Conservation (phyloP, 164 flowering plant genomes). For the Buxus sempervirens region DNA sequence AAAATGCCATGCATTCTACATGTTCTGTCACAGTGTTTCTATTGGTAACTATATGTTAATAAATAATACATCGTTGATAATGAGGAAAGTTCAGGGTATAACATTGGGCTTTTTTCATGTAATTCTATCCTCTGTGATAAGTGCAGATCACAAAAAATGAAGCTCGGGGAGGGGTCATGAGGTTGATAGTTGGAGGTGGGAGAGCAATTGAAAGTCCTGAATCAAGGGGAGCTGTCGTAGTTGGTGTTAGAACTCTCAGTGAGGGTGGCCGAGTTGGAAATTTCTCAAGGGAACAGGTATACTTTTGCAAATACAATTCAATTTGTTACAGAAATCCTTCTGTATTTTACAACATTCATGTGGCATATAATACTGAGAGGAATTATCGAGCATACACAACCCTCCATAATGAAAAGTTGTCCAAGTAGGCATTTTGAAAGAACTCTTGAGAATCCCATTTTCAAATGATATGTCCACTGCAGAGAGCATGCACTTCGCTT, state of each 20-base stretch:
- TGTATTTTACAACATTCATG: too few relatives aligned
- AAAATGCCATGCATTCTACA: too few relatives aligned
- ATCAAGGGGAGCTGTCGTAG: slow-evolving; percentile 82
- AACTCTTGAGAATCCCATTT: too few relatives aligned
- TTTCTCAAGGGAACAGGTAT: slow-evolving; percentile 96
- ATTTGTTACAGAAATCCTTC: not conserved
- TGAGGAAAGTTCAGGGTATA: too few relatives aligned
- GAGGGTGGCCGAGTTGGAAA: slow-evolving; percentile 99
- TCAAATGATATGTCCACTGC: too few relatives aligned
- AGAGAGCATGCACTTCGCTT: not conserved
- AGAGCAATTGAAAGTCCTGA: slow-evolving; percentile 79
- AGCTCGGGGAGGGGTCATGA: slow-evolving; percentile 85
- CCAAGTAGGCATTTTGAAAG: too few relatives aligned
- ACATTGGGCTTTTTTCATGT: not conserved
- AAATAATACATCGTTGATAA: too few relatives aligned
- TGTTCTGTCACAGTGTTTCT: too few relatives aligned
- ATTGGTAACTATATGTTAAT: too few relatives aligned
- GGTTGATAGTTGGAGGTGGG: slow-evolving; percentile 97
- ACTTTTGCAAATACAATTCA: not conserved
- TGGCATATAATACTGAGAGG: too few relatives aligned
- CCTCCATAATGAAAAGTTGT: too few relatives aligned
- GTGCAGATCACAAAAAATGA: slow-evolving; percentile 71
- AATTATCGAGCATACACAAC: too few relatives aligned
- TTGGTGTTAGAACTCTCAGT: slow-evolving; percentile 97
- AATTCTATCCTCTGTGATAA: not conserved